A percentile compares a stretch with the other conserved stretches of the same genome.
Evolutionary conservation across 148 eudicot genomes (phyloP).

Genomic region (Mesembryanthemum crystallinum): DNA sequence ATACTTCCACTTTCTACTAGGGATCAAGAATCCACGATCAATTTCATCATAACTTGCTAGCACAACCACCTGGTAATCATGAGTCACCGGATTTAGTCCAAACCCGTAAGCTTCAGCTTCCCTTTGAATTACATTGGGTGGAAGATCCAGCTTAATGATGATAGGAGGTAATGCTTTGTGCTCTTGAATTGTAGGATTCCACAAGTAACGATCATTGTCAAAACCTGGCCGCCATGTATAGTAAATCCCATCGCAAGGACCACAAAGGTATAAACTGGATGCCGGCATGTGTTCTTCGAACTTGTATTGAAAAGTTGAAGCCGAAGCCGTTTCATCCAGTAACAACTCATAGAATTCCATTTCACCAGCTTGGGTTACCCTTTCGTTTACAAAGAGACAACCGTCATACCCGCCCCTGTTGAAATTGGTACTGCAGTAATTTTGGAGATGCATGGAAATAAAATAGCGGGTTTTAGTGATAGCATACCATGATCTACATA

Average conservation of each 20-base stretch:
- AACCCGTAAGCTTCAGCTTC: slow-evolving; percentile 4
- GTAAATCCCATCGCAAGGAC: slow-evolving; percentile 21
- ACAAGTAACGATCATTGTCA: neutral
- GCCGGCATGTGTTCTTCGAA: neutral
- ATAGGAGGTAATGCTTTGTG: neutral
- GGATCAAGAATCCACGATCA: neutral
- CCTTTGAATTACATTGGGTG: neutral
- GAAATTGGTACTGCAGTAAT: slow-evolving; percentile 15
- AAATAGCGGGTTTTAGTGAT: slow-evolving; percentile 10
- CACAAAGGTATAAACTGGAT: neutral
- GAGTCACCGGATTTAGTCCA: slow-evolving; percentile 4
- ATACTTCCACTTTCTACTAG: too few species aligned
- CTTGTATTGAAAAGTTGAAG: neutral
- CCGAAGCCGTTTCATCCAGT: neutral
- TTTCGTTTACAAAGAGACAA: slow-evolving; percentile 8
- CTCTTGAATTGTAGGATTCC: slow-evolving; percentile 20
- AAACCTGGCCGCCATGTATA: neutral
- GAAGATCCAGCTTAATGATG: neutral
- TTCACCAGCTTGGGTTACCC: neutral
- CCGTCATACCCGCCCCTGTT: neutral
- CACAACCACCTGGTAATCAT: slow-evolving; percentile 19
- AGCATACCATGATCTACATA: slow-evolving; percentile 22
- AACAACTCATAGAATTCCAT: neutral
- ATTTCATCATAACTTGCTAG: neutral
- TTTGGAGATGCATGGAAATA: slow-evolving; percentile 15